Evolutionary conservation across 108 stramenopile species (phyloP).

Genomic region (Cyclostephanos invisitatus): DNA sequence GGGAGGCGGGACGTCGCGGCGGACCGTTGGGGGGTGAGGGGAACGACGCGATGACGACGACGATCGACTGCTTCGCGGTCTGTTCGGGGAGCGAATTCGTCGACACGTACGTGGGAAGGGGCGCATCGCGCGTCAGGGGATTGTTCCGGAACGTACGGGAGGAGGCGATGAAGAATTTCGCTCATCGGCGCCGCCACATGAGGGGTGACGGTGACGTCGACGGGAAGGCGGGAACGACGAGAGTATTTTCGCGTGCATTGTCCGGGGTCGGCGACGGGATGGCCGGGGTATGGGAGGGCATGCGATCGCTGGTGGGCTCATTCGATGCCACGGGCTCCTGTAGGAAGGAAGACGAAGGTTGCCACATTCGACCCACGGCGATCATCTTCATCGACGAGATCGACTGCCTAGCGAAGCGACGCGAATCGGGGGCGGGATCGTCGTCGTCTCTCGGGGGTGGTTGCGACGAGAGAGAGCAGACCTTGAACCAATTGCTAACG

Average conservation of each 20-base stretch:
- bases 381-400: slow-evolving; percentile 98
- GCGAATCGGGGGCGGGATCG: slow-evolving; percentile 41
- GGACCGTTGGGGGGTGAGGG: background rate
- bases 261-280: slow-evolving; percentile 16
- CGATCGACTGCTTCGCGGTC: slow-evolving; percentile 63
- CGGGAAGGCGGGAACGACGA: background rate
- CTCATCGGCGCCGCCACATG: slow-evolving; percentile 3
- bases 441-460: slow-evolving; percentile 57
- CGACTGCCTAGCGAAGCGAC: slow-evolving; percentile 88
- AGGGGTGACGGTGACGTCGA: slow-evolving; percentile 9
- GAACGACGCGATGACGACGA: slow-evolving; percentile 13
- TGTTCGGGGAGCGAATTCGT: slow-evolving; percentile 86
- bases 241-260: slow-evolving; percentile 1
- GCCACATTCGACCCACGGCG: slow-evolving; percentile 50
- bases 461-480: slow-evolving; percentile 92
- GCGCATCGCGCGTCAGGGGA: slow-evolving; percentile 84
- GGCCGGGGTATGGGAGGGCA: slow-evolving; percentile 66
- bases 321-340: background rate
- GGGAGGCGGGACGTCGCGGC: slow-evolving; percentile 53
- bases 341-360: background rate
- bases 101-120: slow-evolving; percentile 87
- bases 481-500: slow-evolving; percentile 92
- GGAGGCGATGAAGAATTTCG: slow-evolving; percentile 47
- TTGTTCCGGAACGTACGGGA: slow-evolving; percentile 78
- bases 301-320: slow-evolving; percentile 49